Base-by-base conservation (phyloP, 2,329 filamentous ascomycete species). In the Raffaelea ambrosiae region DNA sequence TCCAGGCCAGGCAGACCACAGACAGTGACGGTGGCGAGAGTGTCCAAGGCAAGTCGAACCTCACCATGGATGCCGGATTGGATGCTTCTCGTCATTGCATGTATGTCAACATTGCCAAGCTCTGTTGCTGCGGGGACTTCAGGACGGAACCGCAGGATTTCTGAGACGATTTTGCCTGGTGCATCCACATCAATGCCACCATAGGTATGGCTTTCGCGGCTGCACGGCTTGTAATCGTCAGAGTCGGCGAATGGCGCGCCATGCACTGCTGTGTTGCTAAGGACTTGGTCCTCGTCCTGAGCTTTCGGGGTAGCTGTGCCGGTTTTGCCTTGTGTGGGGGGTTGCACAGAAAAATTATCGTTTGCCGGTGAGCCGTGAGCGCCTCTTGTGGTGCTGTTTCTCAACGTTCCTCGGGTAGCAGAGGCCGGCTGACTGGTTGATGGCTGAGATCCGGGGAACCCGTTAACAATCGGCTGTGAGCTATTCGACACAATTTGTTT, bases 1-100 rank as follows among this genome's bases (percentile, higher is more conserved):
- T 82, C 79, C 18, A 90, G 71, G n/a, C 75, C 73, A 21, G 84
- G 74, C 4, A 77, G 72, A 16, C 71, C 68, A 47, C 77, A 77
- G 3, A 86, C 88, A 14, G 73, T 71, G 13, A 93, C 73, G 19
- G 79, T 80, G 10, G 81, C 82, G 33, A 98, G 71, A 0, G 86
- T 88, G 63, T 97, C 93, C 40, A 98, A 71, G 3, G 91, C 91
- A 52, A 95, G 68, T 10, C 91, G 82, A n/a, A 95, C 84, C 66
- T 98, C 93, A 5, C 82, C 83, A 57, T 89, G 84, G 40, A 97
- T 86, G 1, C 91, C 91, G 47, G 86, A 94, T 61, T 95, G 89
- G 35, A 98, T 70, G 58, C 88, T 89, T 71, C 89, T 85, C 1
- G 84, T 95, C 38, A 98, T 73, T 19, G 91, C 89, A 55, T 90